Conservation (phyloP, 2,329 filamentous ascomycete species). For the Arthrobotrys pseudoclavata region DNA sequence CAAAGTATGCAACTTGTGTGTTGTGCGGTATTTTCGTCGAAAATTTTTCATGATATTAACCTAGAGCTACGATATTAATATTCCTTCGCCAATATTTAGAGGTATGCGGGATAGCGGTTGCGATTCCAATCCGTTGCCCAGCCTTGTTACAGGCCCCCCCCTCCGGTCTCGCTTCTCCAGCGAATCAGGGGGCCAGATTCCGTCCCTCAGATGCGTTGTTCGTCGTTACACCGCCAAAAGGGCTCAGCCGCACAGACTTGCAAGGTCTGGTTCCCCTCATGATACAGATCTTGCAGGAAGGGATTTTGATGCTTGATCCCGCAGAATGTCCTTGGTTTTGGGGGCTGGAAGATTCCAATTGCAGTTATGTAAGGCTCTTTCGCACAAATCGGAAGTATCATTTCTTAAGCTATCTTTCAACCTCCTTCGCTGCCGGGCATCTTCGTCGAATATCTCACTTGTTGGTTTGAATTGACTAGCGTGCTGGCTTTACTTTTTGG, state of each 20-base stretch:
- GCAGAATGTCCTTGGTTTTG: slow-evolving; percentile 8
- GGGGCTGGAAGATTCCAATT: slow-evolving; percentile 2
- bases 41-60: too few species aligned
- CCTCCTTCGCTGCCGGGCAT: background rate
- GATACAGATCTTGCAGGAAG: slow-evolving; percentile 20
- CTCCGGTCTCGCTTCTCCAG: slow-evolving; percentile 17
- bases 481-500: background rate
- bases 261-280: slow-evolving; percentile 17
- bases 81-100: background rate
- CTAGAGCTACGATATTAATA: background rate
- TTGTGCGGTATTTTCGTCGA: background rate
- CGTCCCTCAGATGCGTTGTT: slow-evolving; percentile 8
- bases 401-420: background rate
- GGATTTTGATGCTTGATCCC: slow-evolving; percentile 26
- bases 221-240: slow-evolving; percentile 26
- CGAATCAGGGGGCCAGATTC: slow-evolving; percentile 7
- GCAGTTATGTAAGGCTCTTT: slow-evolving; percentile 13
- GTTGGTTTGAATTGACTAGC: background rate
- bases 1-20: background rate
- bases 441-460: background rate
- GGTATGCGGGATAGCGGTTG: slow-evolving; percentile 5
- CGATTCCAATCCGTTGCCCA: slow-evolving; percentile 11
- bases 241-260: slow-evolving; percentile 19
- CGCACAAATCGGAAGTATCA: slow-evolving; percentile 8
- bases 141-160: slow-evolving; percentile 12